Conservation (phyloP, 1,284 basidiomycete genomes). For the Ustilago loliicola region DNA sequence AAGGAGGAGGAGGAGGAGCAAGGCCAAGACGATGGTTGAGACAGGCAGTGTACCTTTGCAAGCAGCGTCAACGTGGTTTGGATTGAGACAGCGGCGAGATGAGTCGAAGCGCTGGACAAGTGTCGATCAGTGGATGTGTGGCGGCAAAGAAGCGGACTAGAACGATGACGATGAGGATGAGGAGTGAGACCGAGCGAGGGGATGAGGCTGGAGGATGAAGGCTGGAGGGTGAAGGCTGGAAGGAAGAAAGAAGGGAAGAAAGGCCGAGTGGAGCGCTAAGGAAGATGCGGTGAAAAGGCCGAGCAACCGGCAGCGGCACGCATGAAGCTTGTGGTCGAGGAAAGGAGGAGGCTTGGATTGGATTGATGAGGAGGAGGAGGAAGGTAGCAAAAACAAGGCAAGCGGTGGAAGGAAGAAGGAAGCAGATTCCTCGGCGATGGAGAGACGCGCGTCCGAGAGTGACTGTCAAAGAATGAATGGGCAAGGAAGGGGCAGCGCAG, state of each 20-base stretch:
- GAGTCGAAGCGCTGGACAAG: not conserved
- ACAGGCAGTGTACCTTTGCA: slow-evolving; percentile 3
- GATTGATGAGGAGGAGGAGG: not conserved
- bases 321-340: slow-evolving; percentile 32
- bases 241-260: slow-evolving; percentile 13
- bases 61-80: not conserved
- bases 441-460: slow-evolving; percentile 21
- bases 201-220: not conserved
- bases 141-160: not conserved
- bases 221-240: slow-evolving; percentile 1
- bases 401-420: not conserved
- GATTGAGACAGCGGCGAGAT: not conserved
- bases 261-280: slow-evolving; percentile 24
- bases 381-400: not conserved
- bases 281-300: slow-evolving; percentile 34
- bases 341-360: not conserved
- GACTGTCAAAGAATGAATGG: slow-evolving; percentile 2
- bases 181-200: slow-evolving; percentile 9
- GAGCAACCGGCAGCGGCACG: slow-evolving; percentile 47
- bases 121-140: not conserved
- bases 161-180: slow-evolving; percentile 9
- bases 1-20: slow-evolving; percentile 12
- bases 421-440: slow-evolving; percentile 30
- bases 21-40: not conserved
- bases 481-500: slow-evolving; percentile 8